Evolutionary conservation across 2,329 filamentous ascomycete genomes (phyloP).

Genomic region (Cladophialophora chaetospira): DNA sequence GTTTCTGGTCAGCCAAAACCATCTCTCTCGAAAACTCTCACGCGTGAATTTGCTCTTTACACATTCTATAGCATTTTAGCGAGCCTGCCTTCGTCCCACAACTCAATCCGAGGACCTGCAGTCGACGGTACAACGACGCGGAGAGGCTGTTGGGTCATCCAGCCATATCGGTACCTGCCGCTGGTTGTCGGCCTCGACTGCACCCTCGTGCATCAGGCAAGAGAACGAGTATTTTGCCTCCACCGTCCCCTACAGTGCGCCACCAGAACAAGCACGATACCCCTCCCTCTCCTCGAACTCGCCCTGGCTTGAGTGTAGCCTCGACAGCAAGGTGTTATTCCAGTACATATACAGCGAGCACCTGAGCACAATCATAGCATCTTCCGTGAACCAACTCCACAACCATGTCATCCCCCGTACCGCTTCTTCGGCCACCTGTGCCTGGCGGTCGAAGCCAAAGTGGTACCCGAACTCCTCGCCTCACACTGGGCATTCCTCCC

Average conservation of each 20-base stretch:
- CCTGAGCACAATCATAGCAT: neutral
- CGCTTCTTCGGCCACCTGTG: constrained; percentile 79
- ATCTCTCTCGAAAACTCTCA: neutral
- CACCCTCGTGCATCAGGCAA: constrained; percentile 17
- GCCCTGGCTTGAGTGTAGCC: neutral
- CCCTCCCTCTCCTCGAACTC: neutral
- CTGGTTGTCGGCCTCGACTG: constrained; percentile 10
- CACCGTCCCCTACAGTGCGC: constrained; percentile 2
- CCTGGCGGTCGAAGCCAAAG: constrained; percentile 66
- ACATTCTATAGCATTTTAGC: neutral
- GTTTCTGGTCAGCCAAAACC: neutral
- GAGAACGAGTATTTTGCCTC: constrained; percentile 1
- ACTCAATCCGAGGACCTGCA: neutral
- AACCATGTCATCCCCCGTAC: constrained; percentile 74
- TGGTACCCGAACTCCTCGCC: constrained; percentile 68
- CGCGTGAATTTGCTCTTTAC: neutral
- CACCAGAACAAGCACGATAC: constrained; percentile 2
- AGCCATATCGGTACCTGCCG: constrained; percentile 1
- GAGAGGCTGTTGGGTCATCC: constrained; percentile 1
- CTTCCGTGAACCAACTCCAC: neutral
- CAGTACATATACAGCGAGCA: neutral
- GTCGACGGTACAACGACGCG: neutral
- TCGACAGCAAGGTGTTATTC: neutral
- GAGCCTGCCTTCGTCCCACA: neutral
- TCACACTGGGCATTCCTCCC: constrained; percentile 87